phyloP scores from a whole-genome alignment of 2,329 filamentous ascomycete species.

The Diplocarpon mali region DNA sequence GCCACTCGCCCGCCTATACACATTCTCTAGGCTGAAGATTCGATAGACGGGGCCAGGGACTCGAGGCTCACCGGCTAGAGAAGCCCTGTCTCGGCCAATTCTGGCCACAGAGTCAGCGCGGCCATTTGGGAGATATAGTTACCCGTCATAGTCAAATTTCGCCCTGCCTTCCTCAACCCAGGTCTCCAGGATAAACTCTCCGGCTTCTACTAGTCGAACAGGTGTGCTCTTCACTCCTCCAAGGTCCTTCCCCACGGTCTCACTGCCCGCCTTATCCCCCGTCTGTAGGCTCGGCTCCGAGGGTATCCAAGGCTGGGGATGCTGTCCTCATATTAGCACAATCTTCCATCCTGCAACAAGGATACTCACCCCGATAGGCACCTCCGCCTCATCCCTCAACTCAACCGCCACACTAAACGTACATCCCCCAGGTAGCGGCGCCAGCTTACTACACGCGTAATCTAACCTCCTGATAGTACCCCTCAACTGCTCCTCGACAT shows the following conservation, averaged over 20 bases:
- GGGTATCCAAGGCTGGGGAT: slow-evolving; percentile 51
- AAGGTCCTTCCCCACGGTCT: slow-evolving; percentile 28
- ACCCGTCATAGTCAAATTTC: slow-evolving; percentile 10
- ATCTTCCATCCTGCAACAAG: slow-evolving; percentile 1
- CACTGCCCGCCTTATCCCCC: slow-evolving; percentile 24
- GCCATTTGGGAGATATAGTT: background rate
- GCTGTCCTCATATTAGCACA: slow-evolving; percentile 28
- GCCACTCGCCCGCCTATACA: too few relatives aligned
- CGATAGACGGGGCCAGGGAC: too few relatives aligned
- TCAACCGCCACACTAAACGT: slow-evolving; percentile 71
- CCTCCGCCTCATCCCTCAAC: slow-evolving; percentile 43
- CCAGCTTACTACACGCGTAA: slow-evolving; percentile 45
- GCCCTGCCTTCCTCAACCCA: slow-evolving; percentile 54
- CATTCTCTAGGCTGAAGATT: too few relatives aligned
- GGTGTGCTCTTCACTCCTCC: slow-evolving; percentile 47
- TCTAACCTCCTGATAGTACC: slow-evolving; percentile 54
- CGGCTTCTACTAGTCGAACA: slow-evolving; percentile 50
- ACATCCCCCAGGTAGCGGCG: slow-evolving; percentile 49
- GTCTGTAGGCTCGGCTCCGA: slow-evolving; percentile 33
- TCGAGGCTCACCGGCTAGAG: too few relatives aligned
- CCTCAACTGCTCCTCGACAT: slow-evolving; percentile 64
- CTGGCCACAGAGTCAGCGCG: background rate
- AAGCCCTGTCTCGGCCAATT: background rate
- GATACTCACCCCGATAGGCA: slow-evolving; percentile 43
- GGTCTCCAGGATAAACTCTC: slow-evolving; percentile 54